Evolutionary conservation across 768 basidiomycete species (phyloP), one percentile per base, ranked within the genome.

Genomic region (Russula virescens): DNA sequence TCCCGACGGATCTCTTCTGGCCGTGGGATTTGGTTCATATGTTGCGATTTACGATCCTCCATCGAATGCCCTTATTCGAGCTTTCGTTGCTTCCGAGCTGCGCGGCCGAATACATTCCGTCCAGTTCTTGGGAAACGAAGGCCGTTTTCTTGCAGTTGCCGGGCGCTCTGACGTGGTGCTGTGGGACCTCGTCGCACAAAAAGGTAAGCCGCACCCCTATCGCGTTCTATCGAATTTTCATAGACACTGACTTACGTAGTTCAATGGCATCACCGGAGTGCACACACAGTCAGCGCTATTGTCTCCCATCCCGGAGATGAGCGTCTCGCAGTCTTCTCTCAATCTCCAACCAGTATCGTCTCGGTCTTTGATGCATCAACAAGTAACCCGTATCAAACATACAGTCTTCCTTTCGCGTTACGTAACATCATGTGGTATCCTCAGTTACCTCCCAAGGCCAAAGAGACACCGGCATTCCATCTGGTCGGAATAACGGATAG

Each of bases 1-100:
- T 7, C 80, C 79, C 5, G 97, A 99, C 72, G 88, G 84, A 10
- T 94, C 94, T 6, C 78, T 99, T 35, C 76, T 98, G 50, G 89
- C 88, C 14, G 80, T 95, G 23, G 79, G 86, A 14, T 80, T 89
- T 56, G 85, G 84, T 0, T 71, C 80, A 18, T 82, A 83, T 62
- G 79, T 95, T 56, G 83, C 84, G 6, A 73, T 98, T 7, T 97
- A 89, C 73, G 86, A 93, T 68, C 80, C 90, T 0, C 68, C 75
- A 23, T 84, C 83, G 25, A 87, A 84, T 63, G 73, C 77, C 25
- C 74, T 90, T 18, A 76, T 81, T 21, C 83, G 83, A 48, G 83
- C 83, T 0, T 76, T 94, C 63, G 46, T 54, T 11, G 80, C 81
- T 28, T 78, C 78, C 45, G 82, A 84, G 43, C 83, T 83, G 62